Evolutionary conservation across 202 grass and related monocot species (phyloP).

Genomic region (Bolboschoenoplectus hybrid): DNA sequence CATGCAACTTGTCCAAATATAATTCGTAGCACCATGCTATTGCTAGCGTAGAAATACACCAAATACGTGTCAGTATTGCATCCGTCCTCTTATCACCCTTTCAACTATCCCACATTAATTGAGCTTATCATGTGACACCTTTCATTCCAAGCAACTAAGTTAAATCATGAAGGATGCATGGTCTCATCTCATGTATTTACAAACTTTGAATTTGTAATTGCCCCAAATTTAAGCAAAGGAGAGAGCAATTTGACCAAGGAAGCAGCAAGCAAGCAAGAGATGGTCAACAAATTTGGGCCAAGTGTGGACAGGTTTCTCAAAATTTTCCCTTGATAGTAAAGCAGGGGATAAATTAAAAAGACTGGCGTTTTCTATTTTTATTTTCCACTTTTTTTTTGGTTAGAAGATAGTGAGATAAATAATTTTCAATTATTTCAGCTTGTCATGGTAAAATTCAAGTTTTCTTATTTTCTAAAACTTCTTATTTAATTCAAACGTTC

Average conservation of each 20-base stretch:
- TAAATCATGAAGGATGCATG: slow-evolving; percentile 7
- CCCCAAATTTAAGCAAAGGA: slow-evolving; percentile 34
- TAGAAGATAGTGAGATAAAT: background rate
- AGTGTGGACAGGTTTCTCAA: background rate
- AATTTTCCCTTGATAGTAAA: background rate
- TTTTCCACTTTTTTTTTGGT: too few species aligned
- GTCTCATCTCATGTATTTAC: background rate
- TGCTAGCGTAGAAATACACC: background rate
- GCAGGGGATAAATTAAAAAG: background rate
- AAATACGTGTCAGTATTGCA: slow-evolving; percentile 29
- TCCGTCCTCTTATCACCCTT: background rate
- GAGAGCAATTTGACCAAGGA: slow-evolving; percentile 31
- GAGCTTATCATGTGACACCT: slow-evolving; percentile 23
- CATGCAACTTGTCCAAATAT: background rate
- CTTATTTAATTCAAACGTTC: background rate
- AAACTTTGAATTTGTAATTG: slow-evolving; percentile 26
- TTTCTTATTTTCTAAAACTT: background rate
- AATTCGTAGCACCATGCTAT: background rate
- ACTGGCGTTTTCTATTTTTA: background rate
- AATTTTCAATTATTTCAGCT: background rate
- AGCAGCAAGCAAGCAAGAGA: background rate
- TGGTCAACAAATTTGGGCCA: slow-evolving; percentile 31
- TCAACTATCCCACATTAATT: slow-evolving; percentile 24
- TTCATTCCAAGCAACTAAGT: background rate
- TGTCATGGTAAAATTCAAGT: background rate